Percentiles rank a stretch among this genome's conserved stretches.
Evolutionary conservation across 176 grass and related monocot genomes (phyloP).

Genomic region (Zoysia pacifica): DNA sequence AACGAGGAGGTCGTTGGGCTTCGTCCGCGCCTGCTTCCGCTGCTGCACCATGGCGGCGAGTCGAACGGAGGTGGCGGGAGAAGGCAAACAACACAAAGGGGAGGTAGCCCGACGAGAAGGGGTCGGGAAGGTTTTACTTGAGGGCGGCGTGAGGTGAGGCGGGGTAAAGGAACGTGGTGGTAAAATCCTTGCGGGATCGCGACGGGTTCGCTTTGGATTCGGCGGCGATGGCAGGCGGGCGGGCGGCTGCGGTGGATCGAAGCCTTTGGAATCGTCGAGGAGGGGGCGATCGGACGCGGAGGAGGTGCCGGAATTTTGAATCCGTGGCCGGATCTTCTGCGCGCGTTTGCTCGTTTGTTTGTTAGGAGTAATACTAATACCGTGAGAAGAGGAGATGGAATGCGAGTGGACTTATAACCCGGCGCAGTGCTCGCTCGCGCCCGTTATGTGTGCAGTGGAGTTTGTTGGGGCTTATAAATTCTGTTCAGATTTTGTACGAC

Average conservation of each 20-base stretch:
- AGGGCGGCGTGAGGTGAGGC: background rate
- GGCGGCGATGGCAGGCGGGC: background rate
- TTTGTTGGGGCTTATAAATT: background rate
- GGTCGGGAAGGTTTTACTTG: conserved; percentile 10
- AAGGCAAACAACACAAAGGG: background rate
- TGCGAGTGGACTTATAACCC: too few species aligned
- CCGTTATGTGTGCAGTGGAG: background rate
- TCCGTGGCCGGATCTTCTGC: conserved; percentile 28
- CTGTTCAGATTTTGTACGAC: background rate
- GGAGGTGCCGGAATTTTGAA: conserved; percentile 34
- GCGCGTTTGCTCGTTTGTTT: background rate
- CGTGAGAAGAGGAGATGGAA: too few species aligned
- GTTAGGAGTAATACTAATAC: too few species aligned
- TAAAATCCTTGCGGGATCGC: conserved; percentile 12
- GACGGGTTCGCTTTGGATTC: conserved; percentile 33
- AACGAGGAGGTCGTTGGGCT: conserved; percentile 24
- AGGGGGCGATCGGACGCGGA: background rate
- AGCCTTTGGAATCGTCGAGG: conserved; percentile 36
- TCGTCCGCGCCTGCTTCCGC: conserved; percentile 54
- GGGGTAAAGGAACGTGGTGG: conserved; percentile 12
- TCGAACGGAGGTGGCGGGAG: conserved; percentile 9
- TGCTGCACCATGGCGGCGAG: conserved; percentile 56
- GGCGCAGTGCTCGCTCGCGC: too few species aligned
- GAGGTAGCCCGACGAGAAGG: conserved; percentile 5
- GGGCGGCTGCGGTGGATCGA: conserved; percentile 3